Evolutionary conservation across 768 basidiomycete genomes (phyloP), one percentile per base, ranked within the genome.

Genomic region (Leccinum ochraceum): DNA sequence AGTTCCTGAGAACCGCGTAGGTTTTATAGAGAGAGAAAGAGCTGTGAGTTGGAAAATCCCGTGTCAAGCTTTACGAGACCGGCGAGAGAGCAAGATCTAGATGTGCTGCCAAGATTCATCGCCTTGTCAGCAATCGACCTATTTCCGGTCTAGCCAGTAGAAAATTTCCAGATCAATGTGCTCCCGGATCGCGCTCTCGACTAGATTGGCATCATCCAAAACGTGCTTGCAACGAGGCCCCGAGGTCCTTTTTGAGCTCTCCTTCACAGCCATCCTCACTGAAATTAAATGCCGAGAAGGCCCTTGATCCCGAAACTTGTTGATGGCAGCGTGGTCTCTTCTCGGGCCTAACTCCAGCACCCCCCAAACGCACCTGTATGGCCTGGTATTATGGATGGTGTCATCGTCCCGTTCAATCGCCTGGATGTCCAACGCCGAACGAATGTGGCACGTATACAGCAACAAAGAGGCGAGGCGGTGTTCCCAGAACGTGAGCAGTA

Each of bases 141-240:
- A 74, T 74, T 74, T 74, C 71, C 71, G 72, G 62, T 36, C 44
- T 28, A 24, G 53, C 66, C 57, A 67, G 59, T 60, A 54, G 53
- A 58, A 54, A 58, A 17, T 48, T 57, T 56, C 54, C 50, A 64
- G 62, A 61, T 71, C 54, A 36, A 50, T 44, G 22, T 22, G 13
- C 53, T 49, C 37, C 52, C 24, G 68, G 59, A 67, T 69, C 67
- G 67, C 61, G 61, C 60, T 58, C 57, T 69, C 49, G 63, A 66
- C 72, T 34, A 69, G 70, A 69, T 72, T 73, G 68, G 64, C 67
- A 67, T 56, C 62, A 58, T 54, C 53, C 49, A 48, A 26, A 73
- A 71, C 73, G 73, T 74, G 73, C 63, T 42, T 56, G 44, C 67
- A 65, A 60, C 73, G 67, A 73, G 72, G 72, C 14, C 60, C 11